phyloP scores from a whole-genome alignment of 495 filamentous ascomycete genomes.

The Xylaria telfairii region DNA sequence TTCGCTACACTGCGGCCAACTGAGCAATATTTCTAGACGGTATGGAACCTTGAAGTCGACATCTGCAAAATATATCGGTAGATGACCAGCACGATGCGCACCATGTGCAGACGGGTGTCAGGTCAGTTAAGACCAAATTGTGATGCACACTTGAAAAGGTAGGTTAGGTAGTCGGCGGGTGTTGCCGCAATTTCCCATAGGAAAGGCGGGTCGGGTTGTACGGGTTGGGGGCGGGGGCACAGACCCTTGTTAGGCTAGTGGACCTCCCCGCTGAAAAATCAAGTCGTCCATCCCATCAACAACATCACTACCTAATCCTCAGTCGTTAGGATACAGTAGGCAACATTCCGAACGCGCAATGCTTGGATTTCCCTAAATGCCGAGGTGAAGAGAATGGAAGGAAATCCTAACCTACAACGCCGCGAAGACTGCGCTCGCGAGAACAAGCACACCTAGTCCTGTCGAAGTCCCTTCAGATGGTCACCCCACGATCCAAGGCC shows the following conservation, averaged over 20 bases:
- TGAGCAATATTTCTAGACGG: background rate
- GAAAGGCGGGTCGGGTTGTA: background rate
- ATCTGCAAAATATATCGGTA: background rate
- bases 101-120: background rate
- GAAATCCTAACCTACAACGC: slow-evolving; percentile 8
- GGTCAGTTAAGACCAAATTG: background rate
- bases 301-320: slow-evolving; percentile 29
- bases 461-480: background rate
- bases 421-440: slow-evolving; percentile 29
- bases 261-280: no score
- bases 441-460: slow-evolving; percentile 59
- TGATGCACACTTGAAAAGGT: background rate
- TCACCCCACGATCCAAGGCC: background rate
- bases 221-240: no score
- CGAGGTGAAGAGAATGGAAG: background rate
- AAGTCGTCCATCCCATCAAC: slow-evolving; percentile 30
- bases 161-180: background rate
- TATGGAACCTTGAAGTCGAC: background rate
- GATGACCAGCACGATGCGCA: background rate
- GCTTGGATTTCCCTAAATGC: slow-evolving; percentile 36
- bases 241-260: no score
- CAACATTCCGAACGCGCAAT: slow-evolving; percentile 48
- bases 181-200: background rate
- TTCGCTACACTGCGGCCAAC: background rate
- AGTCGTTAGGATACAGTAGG: slow-evolving; percentile 52